Evolutionary conservation across 2,329 filamentous ascomycete genomes (phyloP).

Genomic region (Neofusicoccum sp.): DNA sequence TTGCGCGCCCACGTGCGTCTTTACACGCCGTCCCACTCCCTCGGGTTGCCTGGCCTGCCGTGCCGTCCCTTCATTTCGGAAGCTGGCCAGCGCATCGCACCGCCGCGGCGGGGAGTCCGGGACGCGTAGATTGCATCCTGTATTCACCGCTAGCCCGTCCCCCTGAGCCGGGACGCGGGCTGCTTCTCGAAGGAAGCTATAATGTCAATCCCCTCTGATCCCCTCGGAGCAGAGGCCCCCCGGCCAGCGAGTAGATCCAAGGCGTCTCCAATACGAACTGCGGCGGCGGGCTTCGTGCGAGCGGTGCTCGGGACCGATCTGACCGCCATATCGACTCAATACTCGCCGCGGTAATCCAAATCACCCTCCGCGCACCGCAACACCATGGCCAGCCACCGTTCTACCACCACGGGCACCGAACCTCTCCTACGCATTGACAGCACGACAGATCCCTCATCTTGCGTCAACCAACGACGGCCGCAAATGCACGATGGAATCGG

Average conservation of each 20-base stretch:
- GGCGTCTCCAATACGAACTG: neutral
- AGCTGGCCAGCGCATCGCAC: neutral
- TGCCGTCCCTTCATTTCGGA: constrained; percentile 10
- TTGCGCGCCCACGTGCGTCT: constrained; percentile 7
- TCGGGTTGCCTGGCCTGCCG: constrained; percentile 11
- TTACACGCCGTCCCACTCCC: constrained; percentile 1
- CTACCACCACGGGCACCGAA: neutral
- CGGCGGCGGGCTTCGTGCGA: neutral
- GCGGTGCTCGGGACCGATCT: neutral
- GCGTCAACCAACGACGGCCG: constrained; percentile 10
- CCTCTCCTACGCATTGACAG: constrained; percentile 1
- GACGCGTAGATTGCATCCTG: constrained; percentile 4
- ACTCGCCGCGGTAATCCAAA: constrained; percentile 3
- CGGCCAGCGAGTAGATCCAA: neutral
- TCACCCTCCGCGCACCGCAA: neutral
- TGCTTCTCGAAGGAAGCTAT: neutral
- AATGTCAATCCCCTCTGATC: neutral
- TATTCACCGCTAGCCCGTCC: neutral
- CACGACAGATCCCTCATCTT: constrained; percentile 12
- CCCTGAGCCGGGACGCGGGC: constrained; percentile 2
- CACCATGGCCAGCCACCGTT: neutral
- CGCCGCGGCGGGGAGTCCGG: constrained; percentile 2
- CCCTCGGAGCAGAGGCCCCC: neutral
- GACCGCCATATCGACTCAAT: constrained; percentile 6
- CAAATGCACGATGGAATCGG: constrained; percentile 14